Evolutionary conservation across 192 early-diverging fungal genomes (phyloP), one percentile per base, ranked within the genome.

Genomic region (Pilobolus umbonatus): DNA sequence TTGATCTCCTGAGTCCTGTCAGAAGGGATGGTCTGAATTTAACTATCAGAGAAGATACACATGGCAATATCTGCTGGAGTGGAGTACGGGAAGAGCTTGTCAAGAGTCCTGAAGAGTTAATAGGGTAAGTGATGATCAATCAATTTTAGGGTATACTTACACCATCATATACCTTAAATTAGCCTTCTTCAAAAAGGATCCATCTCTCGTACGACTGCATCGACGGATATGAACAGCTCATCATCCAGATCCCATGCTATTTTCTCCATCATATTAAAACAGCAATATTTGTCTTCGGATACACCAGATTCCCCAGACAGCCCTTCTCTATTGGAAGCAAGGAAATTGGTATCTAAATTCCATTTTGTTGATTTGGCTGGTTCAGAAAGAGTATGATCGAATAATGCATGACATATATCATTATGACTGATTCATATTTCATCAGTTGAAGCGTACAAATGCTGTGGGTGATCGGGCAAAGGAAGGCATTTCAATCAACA

Each of bases 311-410:
- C 21, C n/a, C 29, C 43, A 36, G 52, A 36, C 19, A 39, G 12
- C 26, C 22, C 1, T 45, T 31, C 25, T n/a, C 43, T 42, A 31
- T 7, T 31, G 25, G 3, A 17, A 17, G 9, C 25, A 30, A 49
- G 42, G 11, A 61, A 50, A 40, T 42, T 50, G 1, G 39, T 56
- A n/a, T 62, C 60, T 32, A 99, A 98, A 76, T 95, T 99, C 61
- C 89, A 96, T 61, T 99, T 99, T 81, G 97, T 99, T 29, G 97
- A 99, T 78, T 77, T 99, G 65, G 97, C 97, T 22, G 97, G 97
- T 22, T 95, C 93, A 14, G 96, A 99, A 77, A 76, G 90, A 64
- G 75, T 82, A 76, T 47, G 9, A 14, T 5, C n/a, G 1, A 35
- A 53, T 19, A 39, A 42, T 5, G 42, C 8, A 17, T 15, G 11